These are phyloP conservation scores for Spergularia azorica DNA, from an alignment of 179 eudicot species.

Conservation along the genomic window DNA sequence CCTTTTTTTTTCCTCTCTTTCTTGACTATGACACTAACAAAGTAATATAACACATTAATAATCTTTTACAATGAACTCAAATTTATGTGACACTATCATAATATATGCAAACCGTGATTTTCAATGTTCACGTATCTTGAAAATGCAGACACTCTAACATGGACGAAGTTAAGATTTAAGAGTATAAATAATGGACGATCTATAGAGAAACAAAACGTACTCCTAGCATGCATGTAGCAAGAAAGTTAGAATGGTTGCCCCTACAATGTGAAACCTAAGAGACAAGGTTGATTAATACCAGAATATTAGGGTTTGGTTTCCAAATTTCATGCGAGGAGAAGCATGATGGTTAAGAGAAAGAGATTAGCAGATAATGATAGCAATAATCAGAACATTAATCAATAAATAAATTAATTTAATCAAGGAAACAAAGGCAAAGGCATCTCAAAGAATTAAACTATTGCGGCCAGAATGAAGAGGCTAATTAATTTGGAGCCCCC, in stretches of 20 bases:
- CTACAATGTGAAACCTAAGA: slow-evolving; percentile 7
- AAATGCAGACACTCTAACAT: too few species aligned
- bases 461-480: too few species aligned
- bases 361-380: slow-evolving; percentile 10
- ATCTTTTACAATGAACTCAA: too few species aligned
- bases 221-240: not conserved
- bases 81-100: not conserved
- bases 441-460: not conserved
- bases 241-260: not conserved
- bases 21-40: not conserved
- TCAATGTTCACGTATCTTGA: too few species aligned
- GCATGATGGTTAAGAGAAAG: slow-evolving; percentile 7
- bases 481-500: slow-evolving; percentile 2
- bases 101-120: too few species aligned
- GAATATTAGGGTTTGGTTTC: not conserved
- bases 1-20: too few species aligned
- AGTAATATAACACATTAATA: too few species aligned
- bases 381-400: not conserved
- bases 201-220: too few species aligned
- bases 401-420: not conserved
- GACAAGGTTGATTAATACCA: slow-evolving; percentile 13
- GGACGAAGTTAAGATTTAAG: too few species aligned
- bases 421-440: not conserved
- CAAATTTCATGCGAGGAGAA: slow-evolving; percentile 3
- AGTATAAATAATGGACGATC: too few species aligned